Percentiles rank a stretch among this genome's conserved stretches.
phyloP scores from a whole-genome alignment of 768 basidiomycete genomes.

The Suillus occidentalis region DNA sequence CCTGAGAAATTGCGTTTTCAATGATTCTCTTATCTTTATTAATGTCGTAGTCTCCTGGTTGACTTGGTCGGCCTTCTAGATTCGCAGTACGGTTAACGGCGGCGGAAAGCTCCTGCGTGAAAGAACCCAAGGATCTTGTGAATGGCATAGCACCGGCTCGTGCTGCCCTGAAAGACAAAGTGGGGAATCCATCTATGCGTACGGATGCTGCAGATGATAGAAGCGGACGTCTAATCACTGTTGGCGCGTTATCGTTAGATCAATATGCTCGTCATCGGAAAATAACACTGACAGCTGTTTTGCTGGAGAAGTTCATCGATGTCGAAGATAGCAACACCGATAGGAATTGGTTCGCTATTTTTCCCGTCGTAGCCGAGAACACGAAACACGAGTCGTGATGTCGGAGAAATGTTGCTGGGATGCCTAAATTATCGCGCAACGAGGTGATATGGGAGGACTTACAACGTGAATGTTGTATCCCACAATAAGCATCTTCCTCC shows the following conservation, averaged over 20 bases:
- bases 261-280: not conserved
- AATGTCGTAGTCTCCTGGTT: not conserved
- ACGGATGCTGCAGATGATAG: not conserved
- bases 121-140: not conserved
- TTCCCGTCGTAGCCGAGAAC: not conserved
- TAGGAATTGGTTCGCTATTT: not conserved
- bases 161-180: not conserved
- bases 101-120: not conserved
- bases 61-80: not conserved
- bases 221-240: not conserved
- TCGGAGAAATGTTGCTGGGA: not conserved
- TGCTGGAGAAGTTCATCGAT: not conserved
- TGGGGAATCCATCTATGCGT: not conserved
- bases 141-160: not conserved
- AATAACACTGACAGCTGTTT: not conserved
- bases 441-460: not conserved
- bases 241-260: not conserved
- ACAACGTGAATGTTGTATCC: conserved; percentile 1
- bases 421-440: not conserved
- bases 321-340: not conserved
- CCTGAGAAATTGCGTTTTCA: not conserved
- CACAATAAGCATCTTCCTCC: not conserved
- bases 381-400: conserved; percentile 2
- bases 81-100: not conserved
- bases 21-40: not conserved